Base-by-base conservation (phyloP, 345 rosid genomes). In the Murraya koenigii region DNA sequence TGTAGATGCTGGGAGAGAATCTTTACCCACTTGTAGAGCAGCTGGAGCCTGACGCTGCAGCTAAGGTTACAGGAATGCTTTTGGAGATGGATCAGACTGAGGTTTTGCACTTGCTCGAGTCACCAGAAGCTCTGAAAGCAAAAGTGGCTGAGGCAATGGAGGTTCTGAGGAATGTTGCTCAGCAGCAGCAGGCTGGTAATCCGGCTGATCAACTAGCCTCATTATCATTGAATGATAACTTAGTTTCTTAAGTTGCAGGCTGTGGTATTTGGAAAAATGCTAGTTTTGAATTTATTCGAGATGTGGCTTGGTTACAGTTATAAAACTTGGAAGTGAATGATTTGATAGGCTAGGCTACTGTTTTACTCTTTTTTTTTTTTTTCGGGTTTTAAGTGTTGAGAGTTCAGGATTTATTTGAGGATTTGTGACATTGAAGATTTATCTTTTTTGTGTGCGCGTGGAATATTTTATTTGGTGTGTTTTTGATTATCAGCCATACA, bases 111-210 rank as follows among this genome's bases (percentile, higher is more conserved):
- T 84, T 95, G 87, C 89, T 95, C 4, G 98, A 95, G 83, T 93
- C 98, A 49, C 97, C 98, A 3, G 97, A 93, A 62, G 94, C 98
- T 75, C 90, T 95, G 66, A 93, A 87, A 80, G 81, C 93, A 0
- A 95, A 95, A 89, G 99, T 95, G 59, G 92, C 90, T 0, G 98
- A 95, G 81, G 99, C 99, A 8, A 92, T 92, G 98, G 99, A 95
- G n/a, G 99, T 95, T 49, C 88, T 93, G 72, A 90, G 91, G 84
- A 92, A 83, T 36, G 98, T 93, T 6, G 88, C 87, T 68, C 92
- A 87, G 76, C 90, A 84, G 81, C 92, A 86, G 77, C 89, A 86
- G 84, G 87, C 90, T 7, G 88, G 92, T 74, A 92, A 84, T 38
- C 65, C 89, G 1, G 89, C 89, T 5, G 98, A 93, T 77, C 97